Base-by-base conservation (phyloP, 73 alveolate genomes). In the Blepharisma stoltei region DNA sequence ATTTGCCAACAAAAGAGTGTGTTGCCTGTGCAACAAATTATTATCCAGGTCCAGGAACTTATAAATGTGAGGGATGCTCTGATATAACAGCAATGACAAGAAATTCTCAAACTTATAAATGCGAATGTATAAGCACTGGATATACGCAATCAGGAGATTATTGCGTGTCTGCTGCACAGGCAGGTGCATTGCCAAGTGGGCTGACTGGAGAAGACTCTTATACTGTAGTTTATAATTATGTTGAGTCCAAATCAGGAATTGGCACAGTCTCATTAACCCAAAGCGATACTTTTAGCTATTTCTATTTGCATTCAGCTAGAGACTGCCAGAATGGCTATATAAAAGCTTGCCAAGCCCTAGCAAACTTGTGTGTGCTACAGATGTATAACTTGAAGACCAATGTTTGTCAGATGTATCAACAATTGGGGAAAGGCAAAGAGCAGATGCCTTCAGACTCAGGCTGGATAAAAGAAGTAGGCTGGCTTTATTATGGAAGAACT, bases 341-440 rank as follows among this genome's bases (percentile, higher is more conserved):
- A 25, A 20, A 52, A 1, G 60, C 83, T 6, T 92, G 98, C 70
- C 82, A 92, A 46, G 67, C 69, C 53, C 83, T 92, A 14, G 96
- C 98, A 7, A 92, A 92, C 65, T 69, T 92, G 25, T 92, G 95
- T 38, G 98, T 85, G 54, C 85, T 76, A 18, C 77, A 80, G 25
- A 73, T 89, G 71, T 80, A 85, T 70, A 81, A 76, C 21, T 89
- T 70, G 65, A 37, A 55, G 37, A 11, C 81, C 1, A 77, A 84
- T 6, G 86, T 73, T 54, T 86, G 92, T 71, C 41, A 76, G 38
- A 50, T 77, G 32, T 86, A 77, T 70, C 7, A 32, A 32, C 41
- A 32, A 32, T 32, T 32, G 41, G 41, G 41, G 3, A 32, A 32
- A 32, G 41, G 41, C 0, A 32, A 32, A 32, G 41, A 32, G 41